Evolutionary conservation across 2,329 filamentous ascomycete genomes (phyloP).

Genomic region (Sporothrix euskadiensis): DNA sequence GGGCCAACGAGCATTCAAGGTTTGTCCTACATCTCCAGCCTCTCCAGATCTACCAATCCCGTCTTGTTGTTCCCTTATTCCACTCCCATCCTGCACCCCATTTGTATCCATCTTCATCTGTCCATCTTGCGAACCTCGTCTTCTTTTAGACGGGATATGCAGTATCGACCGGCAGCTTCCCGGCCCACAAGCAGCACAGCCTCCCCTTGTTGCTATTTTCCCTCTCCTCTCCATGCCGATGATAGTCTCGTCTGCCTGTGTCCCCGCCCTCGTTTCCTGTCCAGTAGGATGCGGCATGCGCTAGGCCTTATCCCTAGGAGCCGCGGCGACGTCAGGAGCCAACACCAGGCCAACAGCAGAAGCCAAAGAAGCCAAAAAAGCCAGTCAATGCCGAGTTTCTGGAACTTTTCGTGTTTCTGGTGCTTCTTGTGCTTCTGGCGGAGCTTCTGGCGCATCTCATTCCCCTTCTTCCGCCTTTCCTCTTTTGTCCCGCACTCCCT

Average conservation of each 20-base stretch:
- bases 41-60: background rate
- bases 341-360: background rate
- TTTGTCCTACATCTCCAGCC: slow-evolving; percentile 20
- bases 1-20: slow-evolving; percentile 5
- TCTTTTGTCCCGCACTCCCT: slow-evolving; percentile 7
- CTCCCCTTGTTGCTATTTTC: slow-evolving; percentile 16
- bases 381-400: background rate
- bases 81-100: background rate
- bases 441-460: slow-evolving; percentile 11
- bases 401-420: background rate
- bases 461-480: slow-evolving; percentile 22
- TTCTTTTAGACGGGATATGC: slow-evolving; percentile 1
- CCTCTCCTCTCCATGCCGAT: background rate
- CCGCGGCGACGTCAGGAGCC: background rate
- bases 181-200: slow-evolving; percentile 17
- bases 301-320: background rate
- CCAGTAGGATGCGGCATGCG: background rate
- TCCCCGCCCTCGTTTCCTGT: slow-evolving; percentile 8
- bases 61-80: background rate
- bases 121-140: background rate
- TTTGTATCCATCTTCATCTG: background rate
- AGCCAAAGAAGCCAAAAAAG: background rate
- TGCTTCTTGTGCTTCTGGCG: slow-evolving; percentile 11
- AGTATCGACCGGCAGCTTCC: background rate
- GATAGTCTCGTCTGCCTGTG: slow-evolving; percentile 8